Conservation (phyloP, 140 eudicot species). For the Senecio squalidus region DNA sequence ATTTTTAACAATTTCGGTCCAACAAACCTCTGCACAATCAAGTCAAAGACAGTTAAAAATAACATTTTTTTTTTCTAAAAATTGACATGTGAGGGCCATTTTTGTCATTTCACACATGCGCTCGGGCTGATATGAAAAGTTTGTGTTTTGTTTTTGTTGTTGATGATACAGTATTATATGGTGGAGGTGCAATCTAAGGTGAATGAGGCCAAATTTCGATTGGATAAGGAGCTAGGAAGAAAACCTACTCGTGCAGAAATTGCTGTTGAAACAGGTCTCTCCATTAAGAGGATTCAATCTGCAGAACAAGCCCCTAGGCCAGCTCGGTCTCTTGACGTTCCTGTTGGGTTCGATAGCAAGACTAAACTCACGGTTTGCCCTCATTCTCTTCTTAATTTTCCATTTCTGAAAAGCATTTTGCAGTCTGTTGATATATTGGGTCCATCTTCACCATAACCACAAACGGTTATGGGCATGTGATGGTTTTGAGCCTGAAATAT, state of each 20-base stretch:
- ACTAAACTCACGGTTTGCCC: slow-evolving; percentile 74
- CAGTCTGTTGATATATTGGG: too few relatives aligned
- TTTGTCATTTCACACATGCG: background rate
- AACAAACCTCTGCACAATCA: too few relatives aligned
- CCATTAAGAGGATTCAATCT: slow-evolving; percentile 66
- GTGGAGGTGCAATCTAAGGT: slow-evolving; percentile 81
- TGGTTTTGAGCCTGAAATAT: too few relatives aligned
- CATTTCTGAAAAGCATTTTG: background rate
- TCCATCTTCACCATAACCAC: too few relatives aligned
- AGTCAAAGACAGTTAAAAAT: too few relatives aligned
- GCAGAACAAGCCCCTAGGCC: slow-evolving; percentile 70
- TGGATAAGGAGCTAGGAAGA: slow-evolving; percentile 57
- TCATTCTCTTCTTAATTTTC: background rate
- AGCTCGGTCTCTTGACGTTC: slow-evolving; percentile 82
- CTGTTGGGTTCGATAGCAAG: slow-evolving; percentile 49
- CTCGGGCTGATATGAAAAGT: background rate
- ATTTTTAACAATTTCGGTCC: too few relatives aligned
- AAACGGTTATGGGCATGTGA: too few relatives aligned
- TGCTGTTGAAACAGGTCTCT: slow-evolving; percentile 69
- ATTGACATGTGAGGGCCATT: too few relatives aligned
- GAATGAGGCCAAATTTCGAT: slow-evolving; percentile 66
- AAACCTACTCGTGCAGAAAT: slow-evolving; percentile 66
- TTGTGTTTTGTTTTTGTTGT: background rate
- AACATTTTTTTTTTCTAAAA: too few relatives aligned
- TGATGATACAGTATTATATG: slow-evolving; percentile 61